Conservation (phyloP, 805 yeast species). For the Allodekkera sacchari region DNA sequence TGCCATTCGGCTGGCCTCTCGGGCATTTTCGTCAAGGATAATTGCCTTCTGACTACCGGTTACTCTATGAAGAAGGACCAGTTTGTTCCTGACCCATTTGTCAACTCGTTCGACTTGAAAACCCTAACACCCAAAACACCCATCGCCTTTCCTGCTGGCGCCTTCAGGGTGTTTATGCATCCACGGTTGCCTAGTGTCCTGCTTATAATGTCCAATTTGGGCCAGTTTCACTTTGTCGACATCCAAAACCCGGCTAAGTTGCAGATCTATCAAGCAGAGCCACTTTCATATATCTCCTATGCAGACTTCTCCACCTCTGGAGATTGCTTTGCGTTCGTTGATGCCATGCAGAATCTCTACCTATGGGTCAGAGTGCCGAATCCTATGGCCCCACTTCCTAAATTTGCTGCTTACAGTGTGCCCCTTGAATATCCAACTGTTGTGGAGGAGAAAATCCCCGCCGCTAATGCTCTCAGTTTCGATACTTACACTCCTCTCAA, state of each 20-base stretch:
- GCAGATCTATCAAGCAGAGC: slow-evolving; percentile 57
- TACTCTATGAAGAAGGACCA: slow-evolving; percentile 56
- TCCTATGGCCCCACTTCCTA: slow-evolving; percentile 28
- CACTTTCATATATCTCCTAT: slow-evolving; percentile 36
- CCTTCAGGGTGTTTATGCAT: slow-evolving; percentile 74
- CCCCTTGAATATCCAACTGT: slow-evolving; percentile 49
- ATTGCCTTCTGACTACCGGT: slow-evolving; percentile 73
- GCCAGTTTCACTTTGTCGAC: slow-evolving; percentile 83
- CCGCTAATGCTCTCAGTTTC: slow-evolving; percentile 18
- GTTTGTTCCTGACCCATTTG: slow-evolving; percentile 65
- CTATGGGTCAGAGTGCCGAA: slow-evolving; percentile 53
- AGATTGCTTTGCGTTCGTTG: slow-evolving; percentile 65
- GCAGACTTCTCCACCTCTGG: slow-evolving; percentile 63
- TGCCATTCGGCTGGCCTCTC: slow-evolving; percentile 58
- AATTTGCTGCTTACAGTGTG: slow-evolving; percentile 27
- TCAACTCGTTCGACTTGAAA: slow-evolving; percentile 73
- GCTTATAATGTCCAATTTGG: slow-evolving; percentile 63
- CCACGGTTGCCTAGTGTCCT: slow-evolving; percentile 78
- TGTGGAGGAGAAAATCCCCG: slow-evolving; percentile 25
- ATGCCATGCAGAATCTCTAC: slow-evolving; percentile 52
- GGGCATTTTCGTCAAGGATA: slow-evolving; percentile 57
- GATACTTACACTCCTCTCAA: slow-evolving; percentile 56
- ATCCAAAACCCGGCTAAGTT: slow-evolving; percentile 68
- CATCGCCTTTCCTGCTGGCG: slow-evolving; percentile 83
- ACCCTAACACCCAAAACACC: slow-evolving; percentile 68